phyloP scores from a whole-genome alignment of 1,139 yeast genomes.

The Nakaseomyces bracarensis region DNA sequence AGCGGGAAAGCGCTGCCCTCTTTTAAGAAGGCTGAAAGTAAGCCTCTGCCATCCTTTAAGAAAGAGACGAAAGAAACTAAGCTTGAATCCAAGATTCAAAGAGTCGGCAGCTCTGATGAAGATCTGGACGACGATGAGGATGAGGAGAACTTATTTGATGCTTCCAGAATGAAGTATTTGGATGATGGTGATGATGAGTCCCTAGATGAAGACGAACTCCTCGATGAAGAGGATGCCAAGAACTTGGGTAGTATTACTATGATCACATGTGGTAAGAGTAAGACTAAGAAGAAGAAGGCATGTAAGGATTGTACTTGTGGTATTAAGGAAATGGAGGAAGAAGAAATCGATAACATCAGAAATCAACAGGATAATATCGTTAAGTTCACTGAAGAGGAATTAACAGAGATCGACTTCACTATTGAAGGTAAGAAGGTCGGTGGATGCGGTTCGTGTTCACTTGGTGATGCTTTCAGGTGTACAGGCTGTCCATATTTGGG shows the following conservation, averaged over 20 bases:
- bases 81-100: slow-evolving; percentile 1
- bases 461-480: slow-evolving; percentile 97
- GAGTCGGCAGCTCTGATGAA: slow-evolving; percentile 6
- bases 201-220: slow-evolving; percentile 42
- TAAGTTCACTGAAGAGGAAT: slow-evolving; percentile 21
- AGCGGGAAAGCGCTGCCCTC: background rate
- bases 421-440: slow-evolving; percentile 86
- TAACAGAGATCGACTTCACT: slow-evolving; percentile 83
- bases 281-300: slow-evolving; percentile 63
- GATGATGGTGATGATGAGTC: slow-evolving; percentile 44
- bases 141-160: slow-evolving; percentile 18
- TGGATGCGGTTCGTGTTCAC: slow-evolving; percentile 93
- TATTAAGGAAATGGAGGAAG: slow-evolving; percentile 71
- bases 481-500: slow-evolving; percentile 97
- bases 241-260: slow-evolving; percentile 29
- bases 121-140: slow-evolving; percentile 18
- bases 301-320: slow-evolving; percentile 99
- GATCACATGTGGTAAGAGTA: slow-evolving; percentile 36
- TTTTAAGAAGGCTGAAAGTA: slow-evolving; percentile 3
- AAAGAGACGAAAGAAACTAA: slow-evolving; percentile 11
- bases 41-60: slow-evolving; percentile 9
- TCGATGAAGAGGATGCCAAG: slow-evolving; percentile 34
- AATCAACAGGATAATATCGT: slow-evolving; percentile 36
- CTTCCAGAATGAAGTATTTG: slow-evolving; percentile 43
- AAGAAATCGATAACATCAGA: slow-evolving; percentile 43